A percentile compares a stretch with the other conserved stretches of the same genome.
Conservation (phyloP, 1,139 yeast genomes). For the Kurtzmaniella quercitrusa region DNA sequence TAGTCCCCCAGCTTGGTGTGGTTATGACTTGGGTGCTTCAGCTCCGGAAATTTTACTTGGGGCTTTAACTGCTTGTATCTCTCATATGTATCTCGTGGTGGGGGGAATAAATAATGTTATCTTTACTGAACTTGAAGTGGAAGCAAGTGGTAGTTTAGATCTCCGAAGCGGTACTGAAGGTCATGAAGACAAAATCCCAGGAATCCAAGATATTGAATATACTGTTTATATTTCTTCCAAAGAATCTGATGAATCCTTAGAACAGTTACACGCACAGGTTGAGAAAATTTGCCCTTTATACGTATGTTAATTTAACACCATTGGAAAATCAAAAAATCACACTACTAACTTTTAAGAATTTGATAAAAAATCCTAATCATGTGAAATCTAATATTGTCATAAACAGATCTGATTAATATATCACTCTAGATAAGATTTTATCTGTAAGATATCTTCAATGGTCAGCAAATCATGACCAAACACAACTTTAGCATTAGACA, state of each 20-base stretch:
- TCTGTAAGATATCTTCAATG: background rate
- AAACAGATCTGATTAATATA: background rate
- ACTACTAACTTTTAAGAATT: background rate
- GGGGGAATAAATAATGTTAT: background rate
- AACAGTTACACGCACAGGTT: background rate
- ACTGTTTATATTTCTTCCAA: background rate
- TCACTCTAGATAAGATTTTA: background rate
- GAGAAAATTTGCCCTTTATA: background rate
- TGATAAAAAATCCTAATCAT: background rate
- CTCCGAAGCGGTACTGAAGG: background rate
- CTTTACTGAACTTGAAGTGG: background rate
- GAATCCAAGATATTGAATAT: background rate
- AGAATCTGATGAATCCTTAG: background rate
- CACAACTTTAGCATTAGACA: background rate
- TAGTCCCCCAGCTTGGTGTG: constrained; percentile 4
- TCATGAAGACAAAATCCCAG: background rate
- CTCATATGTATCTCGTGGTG: background rate
- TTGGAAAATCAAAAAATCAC: too few relatives aligned
- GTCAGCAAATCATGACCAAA: background rate
- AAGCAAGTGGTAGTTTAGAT: background rate
- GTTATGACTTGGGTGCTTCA: constrained; percentile 3
- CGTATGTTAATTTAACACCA: background rate
- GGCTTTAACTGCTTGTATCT: background rate
- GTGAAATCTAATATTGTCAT: background rate
- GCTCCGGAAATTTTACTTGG: background rate